These are phyloP conservation scores for Tolypocladium ovalisporum DNA, from an alignment of 2,329 filamentous ascomycete species.

Conservation along the genomic window DNA sequence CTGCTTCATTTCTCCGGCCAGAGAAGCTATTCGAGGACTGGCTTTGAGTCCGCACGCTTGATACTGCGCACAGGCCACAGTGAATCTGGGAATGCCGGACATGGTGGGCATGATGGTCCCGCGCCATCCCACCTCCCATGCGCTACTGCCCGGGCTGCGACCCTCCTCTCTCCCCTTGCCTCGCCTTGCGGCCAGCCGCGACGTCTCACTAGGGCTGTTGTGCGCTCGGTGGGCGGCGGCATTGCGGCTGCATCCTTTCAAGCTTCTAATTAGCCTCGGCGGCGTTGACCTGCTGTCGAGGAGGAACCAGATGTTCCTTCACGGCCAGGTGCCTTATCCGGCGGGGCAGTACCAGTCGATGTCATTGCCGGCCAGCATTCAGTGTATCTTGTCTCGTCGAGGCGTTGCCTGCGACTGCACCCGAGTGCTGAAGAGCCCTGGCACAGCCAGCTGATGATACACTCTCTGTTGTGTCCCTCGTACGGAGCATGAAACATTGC, in stretches of 20 bases:
- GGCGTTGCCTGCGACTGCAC: not conserved
- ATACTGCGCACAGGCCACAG: conserved; percentile 7
- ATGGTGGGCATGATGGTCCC: not conserved
- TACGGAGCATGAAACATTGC: not conserved
- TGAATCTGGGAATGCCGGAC: conserved; percentile 6
- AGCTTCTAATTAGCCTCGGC: not conserved
- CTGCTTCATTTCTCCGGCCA: not conserved
- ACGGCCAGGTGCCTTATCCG: not conserved
- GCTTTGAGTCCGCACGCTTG: not conserved
- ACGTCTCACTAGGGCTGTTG: not conserved
- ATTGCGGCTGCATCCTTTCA: not conserved
- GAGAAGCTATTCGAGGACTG: not conserved
- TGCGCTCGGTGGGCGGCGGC: not conserved
- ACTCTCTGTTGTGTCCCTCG: not conserved
- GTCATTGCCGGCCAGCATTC: not conserved
- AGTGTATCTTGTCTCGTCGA: not conserved
- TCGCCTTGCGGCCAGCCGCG: not conserved
- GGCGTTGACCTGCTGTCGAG: not conserved
- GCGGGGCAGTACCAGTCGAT: not conserved
- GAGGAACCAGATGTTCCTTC: not conserved
- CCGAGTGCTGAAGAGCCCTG: not conserved
- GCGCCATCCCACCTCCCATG: not conserved
- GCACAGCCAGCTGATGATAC: not conserved
- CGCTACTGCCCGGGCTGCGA: not conserved
- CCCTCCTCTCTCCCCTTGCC: not conserved